These are phyloP conservation scores for Schwanniomyces polymorphus DNA, from an alignment of 805 yeast species.

Conservation along the genomic window DNA sequence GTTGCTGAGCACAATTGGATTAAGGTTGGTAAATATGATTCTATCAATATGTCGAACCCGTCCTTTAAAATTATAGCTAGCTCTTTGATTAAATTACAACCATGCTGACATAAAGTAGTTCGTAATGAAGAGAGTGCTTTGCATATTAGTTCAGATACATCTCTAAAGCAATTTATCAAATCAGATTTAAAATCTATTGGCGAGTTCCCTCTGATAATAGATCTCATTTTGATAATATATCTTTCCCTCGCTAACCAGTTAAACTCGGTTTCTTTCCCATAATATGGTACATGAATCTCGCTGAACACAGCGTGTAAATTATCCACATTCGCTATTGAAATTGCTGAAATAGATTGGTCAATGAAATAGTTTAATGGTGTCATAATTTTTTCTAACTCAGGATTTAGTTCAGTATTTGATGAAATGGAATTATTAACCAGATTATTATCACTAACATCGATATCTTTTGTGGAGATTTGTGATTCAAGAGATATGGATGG, in stretches of 20 bases:
- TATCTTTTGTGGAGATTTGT: background rate
- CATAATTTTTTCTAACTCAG: slow-evolving; percentile 4
- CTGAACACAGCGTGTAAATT: slow-evolving; percentile 15
- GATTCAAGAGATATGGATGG: background rate
- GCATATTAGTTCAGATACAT: slow-evolving; percentile 52
- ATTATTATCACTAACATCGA: background rate
- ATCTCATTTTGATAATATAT: slow-evolving; percentile 55
- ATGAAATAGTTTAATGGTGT: slow-evolving; percentile 27
- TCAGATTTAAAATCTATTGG: slow-evolving; percentile 34
- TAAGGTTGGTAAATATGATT: slow-evolving; percentile 47
- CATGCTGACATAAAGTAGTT: slow-evolving; percentile 76
- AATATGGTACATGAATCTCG: slow-evolving; percentile 41
- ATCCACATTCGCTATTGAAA: slow-evolving; percentile 24
- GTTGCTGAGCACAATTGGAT: slow-evolving; percentile 58
- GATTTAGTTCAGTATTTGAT: background rate
- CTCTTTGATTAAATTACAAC: slow-evolving; percentile 78
- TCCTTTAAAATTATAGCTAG: slow-evolving; percentile 41
- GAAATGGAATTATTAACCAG: background rate
- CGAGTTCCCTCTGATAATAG: slow-evolving; percentile 60
- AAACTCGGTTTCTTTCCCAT: slow-evolving; percentile 78
- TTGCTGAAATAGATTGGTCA: slow-evolving; percentile 37
- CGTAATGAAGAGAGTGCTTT: slow-evolving; percentile 74
- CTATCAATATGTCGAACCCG: slow-evolving; percentile 49
- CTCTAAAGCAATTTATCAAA: slow-evolving; percentile 31
- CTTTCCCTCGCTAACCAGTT: slow-evolving; percentile 83